Percentiles rank a stretch among this genome's conserved stretches.
phyloP scores from a whole-genome alignment of 2,329 filamentous ascomycete species.

The Exophiala bonariae region DNA sequence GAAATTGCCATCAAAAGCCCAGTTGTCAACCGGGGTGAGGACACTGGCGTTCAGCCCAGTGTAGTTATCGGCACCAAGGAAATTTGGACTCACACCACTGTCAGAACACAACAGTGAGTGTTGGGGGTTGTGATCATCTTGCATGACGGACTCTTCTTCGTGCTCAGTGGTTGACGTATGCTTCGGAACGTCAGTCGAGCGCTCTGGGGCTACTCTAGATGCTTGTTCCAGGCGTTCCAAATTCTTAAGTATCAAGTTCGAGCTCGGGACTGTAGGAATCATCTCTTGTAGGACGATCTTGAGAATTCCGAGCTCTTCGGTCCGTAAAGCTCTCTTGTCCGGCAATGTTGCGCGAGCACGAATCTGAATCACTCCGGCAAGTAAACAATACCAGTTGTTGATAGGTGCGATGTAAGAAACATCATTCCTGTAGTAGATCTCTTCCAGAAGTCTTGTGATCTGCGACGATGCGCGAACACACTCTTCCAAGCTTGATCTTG shows the following conservation, averaged over 20 bases:
- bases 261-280: neutral
- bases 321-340: neutral
- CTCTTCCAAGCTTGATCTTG: constrained; percentile 13
- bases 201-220: neutral
- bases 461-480: constrained; percentile 13
- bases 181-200: neutral
- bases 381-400: constrained; percentile 14
- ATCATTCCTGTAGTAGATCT: constrained; percentile 15
- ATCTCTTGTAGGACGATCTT: neutral
- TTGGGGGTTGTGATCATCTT: no score
- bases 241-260: neutral
- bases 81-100: no score
- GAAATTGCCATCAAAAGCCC: constrained; percentile 5
- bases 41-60: neutral
- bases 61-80: no score
- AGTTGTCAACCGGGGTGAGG: neutral
- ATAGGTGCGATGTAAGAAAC: constrained; percentile 13
- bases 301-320: neutral
- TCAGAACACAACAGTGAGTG: no score
- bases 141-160: neutral
- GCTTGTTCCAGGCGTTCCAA: neutral
- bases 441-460: constrained; percentile 13
- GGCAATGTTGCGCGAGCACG: constrained; percentile 14
- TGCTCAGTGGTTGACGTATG: neutral
- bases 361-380: constrained; percentile 15